Evolutionary conservation across 371 early-diverging fungal genomes (phyloP), one percentile per base, ranked within the genome.

Genomic region (Chytridiales sp.): DNA sequence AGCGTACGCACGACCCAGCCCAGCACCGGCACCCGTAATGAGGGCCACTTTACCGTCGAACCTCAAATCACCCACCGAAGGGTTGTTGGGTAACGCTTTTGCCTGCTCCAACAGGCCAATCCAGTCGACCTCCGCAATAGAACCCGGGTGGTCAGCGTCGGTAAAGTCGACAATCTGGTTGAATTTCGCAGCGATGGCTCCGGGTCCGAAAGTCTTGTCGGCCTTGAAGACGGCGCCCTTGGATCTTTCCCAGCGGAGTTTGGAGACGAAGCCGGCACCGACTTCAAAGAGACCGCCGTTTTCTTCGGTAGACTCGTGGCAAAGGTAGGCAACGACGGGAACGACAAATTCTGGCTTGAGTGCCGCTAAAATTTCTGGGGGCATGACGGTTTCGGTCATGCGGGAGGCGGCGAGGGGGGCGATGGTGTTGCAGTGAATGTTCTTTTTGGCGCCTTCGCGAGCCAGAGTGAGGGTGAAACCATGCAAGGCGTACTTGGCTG

Each of bases 311-410:
- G 80, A 73, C 66, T 97, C 94, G 77, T 97, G 97, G 70, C 87
- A 84, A 31, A 98, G 85, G 72, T 85, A 94, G 36, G 86, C 92
- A 38, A 97, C 98, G 43, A 98, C 77, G n/a, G 98, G 98, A 15
- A 94, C 89, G 43, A 96, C 89, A 73, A 87, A 94, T 65, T 98
- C 95, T 59, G 98, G 98, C 79, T 95, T 97, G 41, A 98, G 83
- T 24, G 89, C 82, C 9, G 85, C 88, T 49, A 97, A 84, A 56
- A 97, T 81, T 46, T 95, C 97, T 32, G 92, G 90, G 34, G 97
- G 98, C 84, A 97, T 81, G 54, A 95, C 85, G 44, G 94, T 91
- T 68, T 93, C 98, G n/a, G 97, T 97, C 94, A 98, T 95, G 62
- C 94, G 83, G 32, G 95, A 93, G 27, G 95, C 98, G 50, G 98